These are phyloP conservation scores for Saccharomycopsis javanensis DNA, from an alignment of 805 yeast genomes.

Conservation along the genomic window DNA sequence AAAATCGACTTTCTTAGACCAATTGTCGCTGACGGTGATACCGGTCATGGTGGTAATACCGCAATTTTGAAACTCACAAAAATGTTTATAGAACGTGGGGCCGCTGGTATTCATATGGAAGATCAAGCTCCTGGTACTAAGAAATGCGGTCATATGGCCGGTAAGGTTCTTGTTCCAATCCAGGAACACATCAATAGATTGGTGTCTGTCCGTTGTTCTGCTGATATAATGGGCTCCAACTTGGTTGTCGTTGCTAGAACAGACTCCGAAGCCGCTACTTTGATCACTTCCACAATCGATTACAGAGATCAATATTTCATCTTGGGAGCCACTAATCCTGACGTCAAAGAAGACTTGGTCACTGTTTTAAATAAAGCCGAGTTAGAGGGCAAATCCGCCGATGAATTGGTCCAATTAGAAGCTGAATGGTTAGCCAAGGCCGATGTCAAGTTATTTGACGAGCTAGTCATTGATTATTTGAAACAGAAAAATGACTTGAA, in stretches of 20 bases:
- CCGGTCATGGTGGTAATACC: constrained; percentile 98
- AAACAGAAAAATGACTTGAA: constrained; percentile 47
- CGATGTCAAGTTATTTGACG: constrained; percentile 78
- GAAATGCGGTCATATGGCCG: constrained; percentile 99
- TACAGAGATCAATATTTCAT: constrained; percentile 89
- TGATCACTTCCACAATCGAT: constrained; percentile 89
- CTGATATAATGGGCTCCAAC: constrained; percentile 85
- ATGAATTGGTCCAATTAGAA: constrained; percentile 62
- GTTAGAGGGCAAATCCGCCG: constrained; percentile 59
- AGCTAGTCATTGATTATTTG: constrained; percentile 82
- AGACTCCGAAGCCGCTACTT: constrained; percentile 95
- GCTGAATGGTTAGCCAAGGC: constrained; percentile 75
- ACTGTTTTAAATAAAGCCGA: constrained; percentile 79
- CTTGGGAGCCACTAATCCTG: constrained; percentile 84
- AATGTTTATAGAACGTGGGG: constrained; percentile 95
- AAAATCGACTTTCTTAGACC: constrained; percentile 88
- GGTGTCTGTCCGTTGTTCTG: constrained; percentile 88
- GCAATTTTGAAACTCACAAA: constrained; percentile 93
- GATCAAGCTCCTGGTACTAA: constrained; percentile 99
- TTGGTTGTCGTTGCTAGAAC: constrained; percentile 88
- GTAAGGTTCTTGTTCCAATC: constrained; percentile 93
- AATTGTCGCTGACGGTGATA: constrained; percentile 94
- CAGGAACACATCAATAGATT: constrained; percentile 95
- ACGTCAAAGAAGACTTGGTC: constrained; percentile 56
- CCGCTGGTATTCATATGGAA: constrained; percentile 97